These are phyloP conservation scores for Chalara sp. DNA, from an alignment of 2,329 filamentous ascomycete genomes.

Conservation along the genomic window DNA sequence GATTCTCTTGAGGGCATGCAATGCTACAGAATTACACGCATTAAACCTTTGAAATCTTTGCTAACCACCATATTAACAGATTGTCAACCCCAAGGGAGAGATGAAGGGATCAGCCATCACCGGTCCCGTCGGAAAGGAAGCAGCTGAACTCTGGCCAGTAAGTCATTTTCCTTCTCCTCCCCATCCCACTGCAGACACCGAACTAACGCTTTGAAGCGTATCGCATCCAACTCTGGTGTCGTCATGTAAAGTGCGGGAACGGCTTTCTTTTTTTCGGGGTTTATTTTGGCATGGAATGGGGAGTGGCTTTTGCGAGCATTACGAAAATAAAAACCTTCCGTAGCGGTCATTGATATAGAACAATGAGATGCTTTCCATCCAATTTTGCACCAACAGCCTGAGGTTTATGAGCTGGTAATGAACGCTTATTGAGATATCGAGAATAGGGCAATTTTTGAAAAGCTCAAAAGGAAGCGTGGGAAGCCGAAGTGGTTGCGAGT, in stretches of 20 bases:
- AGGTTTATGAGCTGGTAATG: background rate
- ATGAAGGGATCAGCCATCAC: slow-evolving; percentile 99
- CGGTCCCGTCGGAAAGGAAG: slow-evolving; percentile 98
- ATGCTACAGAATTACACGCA: background rate
- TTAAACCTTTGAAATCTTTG: slow-evolving; percentile 2
- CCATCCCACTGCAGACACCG: slow-evolving; percentile 26
- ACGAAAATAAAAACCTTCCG: slow-evolving; percentile 1
- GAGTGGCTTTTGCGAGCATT: slow-evolving; percentile 15
- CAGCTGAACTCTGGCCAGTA: slow-evolving; percentile 98
- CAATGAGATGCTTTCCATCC: background rate
- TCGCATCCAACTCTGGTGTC: slow-evolving; percentile 99
- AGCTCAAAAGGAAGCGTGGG: too few relatives aligned
- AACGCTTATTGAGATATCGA: background rate
- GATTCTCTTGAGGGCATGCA: background rate
- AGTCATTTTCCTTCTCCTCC: slow-evolving; percentile 32
- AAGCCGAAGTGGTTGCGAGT: too few relatives aligned
- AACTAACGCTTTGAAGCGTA: slow-evolving; percentile 60
- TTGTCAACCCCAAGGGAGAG: slow-evolving; percentile 99
- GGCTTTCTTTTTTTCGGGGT: slow-evolving; percentile 20
- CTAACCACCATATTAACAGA: slow-evolving; percentile 49
- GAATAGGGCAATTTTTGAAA: background rate
- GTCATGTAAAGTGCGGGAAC: slow-evolving; percentile 74
- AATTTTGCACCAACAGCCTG: background rate
- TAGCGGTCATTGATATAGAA: slow-evolving; percentile 11
- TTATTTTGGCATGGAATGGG: slow-evolving; percentile 13